Conservation (phyloP, 75 land plant species). For the Selaginella moellendorffii region DNA sequence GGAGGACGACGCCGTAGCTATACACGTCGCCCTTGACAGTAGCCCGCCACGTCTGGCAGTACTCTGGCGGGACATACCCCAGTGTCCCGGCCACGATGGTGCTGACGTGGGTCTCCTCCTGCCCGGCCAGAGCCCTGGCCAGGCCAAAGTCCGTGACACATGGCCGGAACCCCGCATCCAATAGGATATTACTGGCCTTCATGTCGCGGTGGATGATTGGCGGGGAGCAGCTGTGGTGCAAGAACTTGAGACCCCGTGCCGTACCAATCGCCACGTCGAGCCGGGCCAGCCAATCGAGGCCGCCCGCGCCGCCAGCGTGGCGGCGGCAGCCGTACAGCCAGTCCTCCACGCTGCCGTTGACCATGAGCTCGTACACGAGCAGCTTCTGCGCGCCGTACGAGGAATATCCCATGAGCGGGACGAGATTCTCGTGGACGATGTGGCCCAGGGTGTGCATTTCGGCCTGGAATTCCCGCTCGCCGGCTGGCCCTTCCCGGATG, state of each 20-base stretch:
- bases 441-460: slow-evolving; percentile 5
- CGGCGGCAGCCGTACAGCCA: background rate
- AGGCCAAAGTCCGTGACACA: background rate
- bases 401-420: slow-evolving; percentile 3
- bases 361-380: background rate
- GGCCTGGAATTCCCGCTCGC: slow-evolving; percentile 1
- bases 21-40: slow-evolving; percentile 7
- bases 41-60: slow-evolving; percentile 7
- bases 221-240: slow-evolving; percentile 4
- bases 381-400: background rate
- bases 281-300: background rate
- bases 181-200: background rate
- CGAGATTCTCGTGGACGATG: background rate
- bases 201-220: slow-evolving; percentile 5
- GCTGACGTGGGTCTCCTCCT: slow-evolving; percentile 9
- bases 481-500: background rate
- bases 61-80: slow-evolving; percentile 8
- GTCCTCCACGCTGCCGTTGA: background rate
- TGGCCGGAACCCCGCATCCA: background rate
- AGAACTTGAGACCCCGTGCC: slow-evolving; percentile 1
- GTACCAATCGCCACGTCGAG: slow-evolving; percentile 1
- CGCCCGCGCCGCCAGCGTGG: background rate
- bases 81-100: slow-evolving; percentile 1
- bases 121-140: background rate
- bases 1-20: background rate